Conservation (phyloP, 495 filamentous ascomycete genomes). For the Tetracladium setigerum region DNA sequence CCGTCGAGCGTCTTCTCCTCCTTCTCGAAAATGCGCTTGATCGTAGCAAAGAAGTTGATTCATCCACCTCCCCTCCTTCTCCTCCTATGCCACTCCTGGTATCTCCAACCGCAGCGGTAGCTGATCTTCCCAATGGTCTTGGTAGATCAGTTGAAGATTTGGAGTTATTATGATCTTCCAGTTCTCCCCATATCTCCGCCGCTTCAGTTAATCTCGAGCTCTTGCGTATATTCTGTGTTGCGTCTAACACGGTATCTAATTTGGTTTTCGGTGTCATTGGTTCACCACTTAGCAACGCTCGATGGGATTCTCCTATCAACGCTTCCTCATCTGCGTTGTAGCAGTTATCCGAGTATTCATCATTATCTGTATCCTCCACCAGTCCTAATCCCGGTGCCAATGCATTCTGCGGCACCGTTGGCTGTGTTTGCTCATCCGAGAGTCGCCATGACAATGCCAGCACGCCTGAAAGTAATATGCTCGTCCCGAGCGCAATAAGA, state of each 20-base stretch:
- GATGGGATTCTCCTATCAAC: constrained; percentile 27
- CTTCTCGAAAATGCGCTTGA: constrained; percentile 9
- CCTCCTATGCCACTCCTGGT: neutral
- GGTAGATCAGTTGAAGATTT: constrained; percentile 30
- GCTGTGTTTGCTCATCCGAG: constrained; percentile 57
- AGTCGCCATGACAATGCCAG: constrained; percentile 92
- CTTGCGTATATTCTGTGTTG: constrained; percentile 27
- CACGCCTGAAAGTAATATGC: constrained; percentile 79
- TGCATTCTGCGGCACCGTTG: constrained; percentile 50
- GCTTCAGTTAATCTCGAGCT: constrained; percentile 42
- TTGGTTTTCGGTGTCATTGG: constrained; percentile 34
- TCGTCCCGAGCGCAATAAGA: constrained; percentile 81
- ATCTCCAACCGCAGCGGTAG: constrained; percentile 18
- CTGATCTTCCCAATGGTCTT: constrained; percentile 26
- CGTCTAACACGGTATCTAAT: constrained; percentile 21
- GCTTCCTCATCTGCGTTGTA: constrained; percentile 35
- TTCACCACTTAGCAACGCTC: constrained; percentile 31
- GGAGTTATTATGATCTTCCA: constrained; percentile 42
- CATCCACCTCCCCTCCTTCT: constrained; percentile 21
- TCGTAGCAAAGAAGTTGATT: constrained; percentile 19
- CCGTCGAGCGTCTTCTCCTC: constrained; percentile 39
- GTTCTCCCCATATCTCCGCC: constrained; percentile 59
- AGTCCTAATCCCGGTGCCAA: constrained; percentile 65
- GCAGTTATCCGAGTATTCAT: constrained; percentile 36
- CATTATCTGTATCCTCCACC: constrained; percentile 55